These are phyloP conservation scores for Solanum clarkiae DNA, from an alignment of 257 asterid species.

Conservation along the genomic window DNA sequence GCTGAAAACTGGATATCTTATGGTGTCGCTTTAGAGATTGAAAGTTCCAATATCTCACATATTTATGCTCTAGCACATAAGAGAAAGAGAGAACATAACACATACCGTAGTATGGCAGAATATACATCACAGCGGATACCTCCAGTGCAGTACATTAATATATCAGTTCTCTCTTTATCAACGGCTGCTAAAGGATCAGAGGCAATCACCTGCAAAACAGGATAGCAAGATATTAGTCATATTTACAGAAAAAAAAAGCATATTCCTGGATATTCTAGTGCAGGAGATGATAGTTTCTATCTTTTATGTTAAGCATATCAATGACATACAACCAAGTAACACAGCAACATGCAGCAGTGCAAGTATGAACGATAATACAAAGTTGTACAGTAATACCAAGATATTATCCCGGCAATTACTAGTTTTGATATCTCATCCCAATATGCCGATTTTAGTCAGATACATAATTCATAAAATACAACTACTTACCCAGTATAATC, in stretches of 20 bases:
- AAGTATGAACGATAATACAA: neutral
- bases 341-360: neutral
- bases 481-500: neutral
- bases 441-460: neutral
- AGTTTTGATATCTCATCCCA: neutral
- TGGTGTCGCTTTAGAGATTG: neutral
- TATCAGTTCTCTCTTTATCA: conserved; percentile 70
- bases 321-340: neutral
- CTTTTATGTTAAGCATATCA: neutral
- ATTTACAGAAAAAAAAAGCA: neutral
- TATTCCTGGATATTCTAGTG: neutral
- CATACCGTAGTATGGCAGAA: conserved; percentile 78
- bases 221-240: neutral
- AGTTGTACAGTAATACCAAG: neutral
- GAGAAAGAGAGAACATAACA: neutral
- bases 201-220: conserved; percentile 27
- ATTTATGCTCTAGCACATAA: neutral
- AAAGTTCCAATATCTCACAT: neutral
- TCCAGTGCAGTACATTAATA: conserved; percentile 96
- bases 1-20: neutral
- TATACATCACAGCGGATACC: conserved; percentile 96
- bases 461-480: neutral
- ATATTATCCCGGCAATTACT: neutral
- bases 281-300: neutral
- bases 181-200: conserved; percentile 75